Evolutionary conservation across 176 grass and related monocot genomes (phyloP).

Genomic region (Carex cristatella): DNA sequence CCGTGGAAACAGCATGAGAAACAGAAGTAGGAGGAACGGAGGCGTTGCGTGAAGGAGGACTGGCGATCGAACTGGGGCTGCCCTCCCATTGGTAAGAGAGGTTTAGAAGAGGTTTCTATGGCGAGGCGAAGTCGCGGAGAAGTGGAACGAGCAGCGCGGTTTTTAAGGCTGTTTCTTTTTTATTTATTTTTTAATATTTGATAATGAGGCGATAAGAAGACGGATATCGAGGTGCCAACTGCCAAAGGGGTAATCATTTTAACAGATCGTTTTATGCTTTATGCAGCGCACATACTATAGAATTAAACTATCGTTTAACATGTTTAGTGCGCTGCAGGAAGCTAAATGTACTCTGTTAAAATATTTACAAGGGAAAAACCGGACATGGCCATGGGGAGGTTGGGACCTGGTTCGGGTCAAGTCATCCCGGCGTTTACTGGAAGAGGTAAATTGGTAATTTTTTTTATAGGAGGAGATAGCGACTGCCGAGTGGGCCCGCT

Average conservation of each 20-base stretch:
- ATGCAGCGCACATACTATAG: too few relatives aligned
- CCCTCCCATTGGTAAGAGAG: neutral
- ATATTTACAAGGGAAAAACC: neutral
- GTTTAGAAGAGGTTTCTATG: slow-evolving; percentile 4
- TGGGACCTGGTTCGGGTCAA: neutral
- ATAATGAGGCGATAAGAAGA: neutral
- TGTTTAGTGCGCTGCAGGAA: too few relatives aligned
- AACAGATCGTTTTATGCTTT: too few relatives aligned
- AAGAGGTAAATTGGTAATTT: neutral
- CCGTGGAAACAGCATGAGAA: slow-evolving; percentile 19
- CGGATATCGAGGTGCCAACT: neutral
- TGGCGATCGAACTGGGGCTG: slow-evolving; percentile 9
- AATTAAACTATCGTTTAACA: too few relatives aligned
- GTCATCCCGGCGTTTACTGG: neutral
- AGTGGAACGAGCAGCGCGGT: neutral
- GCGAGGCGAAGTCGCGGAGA: neutral
- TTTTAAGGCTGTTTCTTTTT: neutral
- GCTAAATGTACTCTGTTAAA: too few relatives aligned
- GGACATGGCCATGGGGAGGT: neutral
- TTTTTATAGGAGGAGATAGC: neutral
- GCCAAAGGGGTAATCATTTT: neutral
- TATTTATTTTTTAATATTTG: neutral
- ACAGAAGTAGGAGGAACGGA: slow-evolving; percentile 13
- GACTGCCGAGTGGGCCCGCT: too few relatives aligned
- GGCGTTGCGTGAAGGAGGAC: neutral